Percentiles rank a stretch among this genome's conserved stretches.
Conservation (phyloP, 768 basidiomycete species). For the Tulasnella sp. region DNA sequence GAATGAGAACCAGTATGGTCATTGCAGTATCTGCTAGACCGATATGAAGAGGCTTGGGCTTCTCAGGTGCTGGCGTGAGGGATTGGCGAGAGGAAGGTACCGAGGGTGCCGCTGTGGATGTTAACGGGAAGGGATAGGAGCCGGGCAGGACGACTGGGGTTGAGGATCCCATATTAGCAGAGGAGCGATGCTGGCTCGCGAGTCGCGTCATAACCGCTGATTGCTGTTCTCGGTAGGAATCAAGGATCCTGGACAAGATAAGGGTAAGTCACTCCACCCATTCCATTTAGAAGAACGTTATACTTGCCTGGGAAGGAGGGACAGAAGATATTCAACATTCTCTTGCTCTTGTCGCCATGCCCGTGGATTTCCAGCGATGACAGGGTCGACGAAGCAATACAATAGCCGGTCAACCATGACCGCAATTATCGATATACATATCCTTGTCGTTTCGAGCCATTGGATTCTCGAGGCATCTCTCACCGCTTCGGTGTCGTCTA, state of each 20-base stretch:
- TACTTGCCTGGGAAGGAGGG: constrained; percentile 73
- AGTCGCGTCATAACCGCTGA: constrained; percentile 60
- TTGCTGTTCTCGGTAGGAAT: constrained; percentile 83
- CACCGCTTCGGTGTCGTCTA: constrained; percentile 60
- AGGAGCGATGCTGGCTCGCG: constrained; percentile 62
- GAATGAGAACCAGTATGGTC: constrained; percentile 74
- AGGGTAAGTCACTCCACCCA: neutral
- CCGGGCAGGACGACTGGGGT: constrained; percentile 86
- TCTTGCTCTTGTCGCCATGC: constrained; percentile 78
- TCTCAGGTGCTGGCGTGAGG: constrained; percentile 49
- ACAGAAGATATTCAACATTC: constrained; percentile 80
- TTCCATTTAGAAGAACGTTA: neutral
- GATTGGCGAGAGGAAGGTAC: constrained; percentile 67
- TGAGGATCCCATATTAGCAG: constrained; percentile 51
- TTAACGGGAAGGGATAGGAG: constrained; percentile 85
- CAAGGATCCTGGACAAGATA: constrained; percentile 57
- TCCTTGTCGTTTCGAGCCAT: constrained; percentile 87
- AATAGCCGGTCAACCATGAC: constrained; percentile 89
- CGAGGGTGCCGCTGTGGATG: constrained; percentile 58
- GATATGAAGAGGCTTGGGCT: constrained; percentile 58
- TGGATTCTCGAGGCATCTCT: constrained; percentile 71
- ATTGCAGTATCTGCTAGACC: constrained; percentile 81
- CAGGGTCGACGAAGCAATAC: constrained; percentile 66
- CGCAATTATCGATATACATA: constrained; percentile 83
- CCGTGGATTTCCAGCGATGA: constrained; percentile 55